Evolutionary conservation across 257 asterid species (phyloP).

Genomic region (Lithospermum erythrorhizon): DNA sequence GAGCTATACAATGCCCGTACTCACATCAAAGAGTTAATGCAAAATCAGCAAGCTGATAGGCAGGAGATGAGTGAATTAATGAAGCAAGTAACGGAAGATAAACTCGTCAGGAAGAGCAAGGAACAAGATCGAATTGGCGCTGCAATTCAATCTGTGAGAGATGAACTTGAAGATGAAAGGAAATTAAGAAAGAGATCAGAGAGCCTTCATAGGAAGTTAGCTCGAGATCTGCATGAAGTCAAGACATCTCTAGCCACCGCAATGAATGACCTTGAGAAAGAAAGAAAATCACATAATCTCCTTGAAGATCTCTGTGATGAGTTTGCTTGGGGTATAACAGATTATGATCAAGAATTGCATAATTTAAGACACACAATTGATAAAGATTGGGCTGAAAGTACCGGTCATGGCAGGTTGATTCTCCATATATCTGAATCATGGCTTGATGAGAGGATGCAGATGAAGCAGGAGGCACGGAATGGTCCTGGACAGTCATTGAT

Average conservation of each 20-base stretch:
- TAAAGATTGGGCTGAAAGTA: constrained; percentile 38
- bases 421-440: constrained; percentile 85
- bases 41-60: constrained; percentile 58
- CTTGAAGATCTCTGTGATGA: constrained; percentile 85
- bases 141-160: constrained; percentile 59
- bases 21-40: constrained; percentile 48
- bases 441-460: constrained; percentile 82
- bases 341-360: constrained; percentile 63
- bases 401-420: constrained; percentile 37
- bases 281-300: constrained; percentile 33
- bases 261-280: constrained; percentile 47
- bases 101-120: constrained; percentile 43
- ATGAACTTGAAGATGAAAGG: constrained; percentile 76
- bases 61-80: constrained; percentile 57
- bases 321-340: constrained; percentile 79
- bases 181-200: constrained; percentile 77
- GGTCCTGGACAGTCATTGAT: constrained; percentile 24
- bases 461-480: constrained; percentile 30
- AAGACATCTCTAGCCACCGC: constrained; percentile 37
- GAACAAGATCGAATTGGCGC: constrained; percentile 58
- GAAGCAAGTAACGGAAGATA: constrained; percentile 70
- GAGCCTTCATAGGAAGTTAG: constrained; percentile 66
- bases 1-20: constrained; percentile 63
- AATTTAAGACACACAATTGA: constrained; percentile 40
- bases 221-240: constrained; percentile 58